A percentile compares a stretch with the other conserved stretches of the same genome.
Evolutionary conservation across 768 basidiomycete genomes (phyloP).

Genomic region (Mycena crocata): DNA sequence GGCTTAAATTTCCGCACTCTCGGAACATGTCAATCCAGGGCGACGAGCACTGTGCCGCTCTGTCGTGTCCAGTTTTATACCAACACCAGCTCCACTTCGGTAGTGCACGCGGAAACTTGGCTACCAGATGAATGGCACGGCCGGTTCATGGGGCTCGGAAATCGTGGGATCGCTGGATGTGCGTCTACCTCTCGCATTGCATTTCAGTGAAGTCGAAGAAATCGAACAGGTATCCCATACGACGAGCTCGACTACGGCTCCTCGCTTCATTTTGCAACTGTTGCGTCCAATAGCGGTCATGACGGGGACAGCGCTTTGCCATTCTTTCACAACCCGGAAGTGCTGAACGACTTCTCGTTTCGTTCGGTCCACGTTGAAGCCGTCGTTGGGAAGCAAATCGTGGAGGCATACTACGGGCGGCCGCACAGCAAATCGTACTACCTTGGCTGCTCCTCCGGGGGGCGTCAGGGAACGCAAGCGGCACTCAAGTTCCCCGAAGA

Average conservation of each 20-base stretch:
- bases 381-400: constrained; percentile 37
- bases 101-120: constrained; percentile 8
- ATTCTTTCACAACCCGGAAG: constrained; percentile 35
- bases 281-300: constrained; percentile 37
- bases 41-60: not conserved
- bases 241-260: constrained; percentile 28
- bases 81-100: constrained; percentile 7
- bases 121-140: constrained; percentile 26
- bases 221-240: constrained; percentile 34
- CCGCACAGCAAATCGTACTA: constrained; percentile 36
- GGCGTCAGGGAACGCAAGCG: constrained; percentile 38
- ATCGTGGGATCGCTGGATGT: constrained; percentile 25
- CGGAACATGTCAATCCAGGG: constrained; percentile 11
- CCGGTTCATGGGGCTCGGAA: constrained; percentile 23
- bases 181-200: not conserved
- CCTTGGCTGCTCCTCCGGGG: constrained; percentile 40
- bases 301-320: constrained; percentile 29
- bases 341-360: constrained; percentile 36
- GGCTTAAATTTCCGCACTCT: not conserved
- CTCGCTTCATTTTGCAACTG: constrained; percentile 34
- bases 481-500: constrained; percentile 38
- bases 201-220: not conserved
- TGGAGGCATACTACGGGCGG: constrained; percentile 38
- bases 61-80: constrained; percentile 24
- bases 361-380: constrained; percentile 36